phyloP scores from a whole-genome alignment of 176 grass and related monocot genomes.

The Oryza australiensis region DNA sequence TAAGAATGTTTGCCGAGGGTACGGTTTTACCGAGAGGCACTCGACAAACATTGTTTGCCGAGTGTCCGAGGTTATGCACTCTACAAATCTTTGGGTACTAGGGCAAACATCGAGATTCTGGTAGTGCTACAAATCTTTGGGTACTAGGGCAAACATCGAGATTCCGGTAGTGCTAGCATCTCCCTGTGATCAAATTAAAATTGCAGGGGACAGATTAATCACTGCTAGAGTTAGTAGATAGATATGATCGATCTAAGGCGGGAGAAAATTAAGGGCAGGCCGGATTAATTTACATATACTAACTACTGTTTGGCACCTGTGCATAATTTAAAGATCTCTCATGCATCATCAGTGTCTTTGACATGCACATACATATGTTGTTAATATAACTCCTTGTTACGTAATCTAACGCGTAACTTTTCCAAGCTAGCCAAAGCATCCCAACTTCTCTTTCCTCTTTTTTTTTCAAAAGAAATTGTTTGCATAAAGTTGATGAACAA shows the following conservation, averaged over 20 bases:
- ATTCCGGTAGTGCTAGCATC: no score
- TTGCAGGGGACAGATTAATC: no score
- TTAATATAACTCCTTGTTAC: neutral
- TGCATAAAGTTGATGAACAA: constrained; percentile 27
- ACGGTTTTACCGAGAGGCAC: no score
- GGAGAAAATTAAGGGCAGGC: neutral
- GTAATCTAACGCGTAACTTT: constrained; percentile 4
- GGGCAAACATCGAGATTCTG: no score
- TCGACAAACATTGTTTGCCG: no score
- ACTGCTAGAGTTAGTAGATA: no score
- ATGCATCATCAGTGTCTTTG: neutral
- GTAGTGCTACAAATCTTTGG: no score
- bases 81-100: no score
- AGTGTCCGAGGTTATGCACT: no score
- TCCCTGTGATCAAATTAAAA: no score
- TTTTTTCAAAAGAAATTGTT: neutral
- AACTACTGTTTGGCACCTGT: neutral
- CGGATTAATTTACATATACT: neutral
- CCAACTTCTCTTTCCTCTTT: neutral
- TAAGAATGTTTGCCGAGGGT: no score
- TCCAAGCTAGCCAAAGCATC: neutral
- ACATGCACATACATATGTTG: neutral
- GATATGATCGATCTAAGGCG: neutral
- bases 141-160: no score
- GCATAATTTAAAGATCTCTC: neutral